phyloP scores from a whole-genome alignment of 2,329 filamentous ascomycete genomes.

The Thelonectria blattea region DNA sequence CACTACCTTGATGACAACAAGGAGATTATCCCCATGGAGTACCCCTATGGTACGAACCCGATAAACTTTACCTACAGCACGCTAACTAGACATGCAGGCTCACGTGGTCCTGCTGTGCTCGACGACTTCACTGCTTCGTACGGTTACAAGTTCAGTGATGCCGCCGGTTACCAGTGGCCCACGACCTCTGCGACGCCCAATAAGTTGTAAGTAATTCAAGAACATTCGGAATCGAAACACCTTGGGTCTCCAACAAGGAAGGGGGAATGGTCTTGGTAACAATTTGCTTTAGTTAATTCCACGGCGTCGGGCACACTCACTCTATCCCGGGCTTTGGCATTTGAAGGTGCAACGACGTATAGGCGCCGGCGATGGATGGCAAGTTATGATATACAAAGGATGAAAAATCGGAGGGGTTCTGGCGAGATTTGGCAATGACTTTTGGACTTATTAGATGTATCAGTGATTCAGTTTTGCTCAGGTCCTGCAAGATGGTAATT shows the following conservation, averaged over 20 bases:
- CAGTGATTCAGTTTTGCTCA: constrained; percentile 24
- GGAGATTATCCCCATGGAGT: constrained; percentile 99
- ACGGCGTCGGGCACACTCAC: constrained; percentile 22
- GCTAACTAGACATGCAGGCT: constrained; percentile 66
- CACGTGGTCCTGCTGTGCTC: constrained; percentile 91
- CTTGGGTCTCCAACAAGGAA: constrained; percentile 14
- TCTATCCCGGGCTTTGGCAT: constrained; percentile 33
- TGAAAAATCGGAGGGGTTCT: constrained; percentile 25
- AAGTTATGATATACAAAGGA: constrained; percentile 28
- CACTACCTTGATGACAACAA: constrained; percentile 99
- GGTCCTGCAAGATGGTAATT: constrained; percentile 25
- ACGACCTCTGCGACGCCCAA: constrained; percentile 74
- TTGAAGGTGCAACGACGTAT: constrained; percentile 18
- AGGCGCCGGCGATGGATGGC: constrained; percentile 28
- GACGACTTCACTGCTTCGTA: constrained; percentile 98
- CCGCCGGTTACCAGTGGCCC: constrained; percentile 94
- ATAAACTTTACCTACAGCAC: background rate
- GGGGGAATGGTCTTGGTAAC: constrained; percentile 27
- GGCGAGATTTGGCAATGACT: constrained; percentile 31
- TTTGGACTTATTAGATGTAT: constrained; percentile 32
- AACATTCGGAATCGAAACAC: constrained; percentile 22
- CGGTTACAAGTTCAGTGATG: constrained; percentile 98
- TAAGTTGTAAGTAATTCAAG: constrained; percentile 72
- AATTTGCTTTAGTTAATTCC: constrained; percentile 34
- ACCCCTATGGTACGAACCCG: constrained; percentile 81